Base-by-base conservation (phyloP, 257 asterid species). In the Solanum microdontum region DNA sequence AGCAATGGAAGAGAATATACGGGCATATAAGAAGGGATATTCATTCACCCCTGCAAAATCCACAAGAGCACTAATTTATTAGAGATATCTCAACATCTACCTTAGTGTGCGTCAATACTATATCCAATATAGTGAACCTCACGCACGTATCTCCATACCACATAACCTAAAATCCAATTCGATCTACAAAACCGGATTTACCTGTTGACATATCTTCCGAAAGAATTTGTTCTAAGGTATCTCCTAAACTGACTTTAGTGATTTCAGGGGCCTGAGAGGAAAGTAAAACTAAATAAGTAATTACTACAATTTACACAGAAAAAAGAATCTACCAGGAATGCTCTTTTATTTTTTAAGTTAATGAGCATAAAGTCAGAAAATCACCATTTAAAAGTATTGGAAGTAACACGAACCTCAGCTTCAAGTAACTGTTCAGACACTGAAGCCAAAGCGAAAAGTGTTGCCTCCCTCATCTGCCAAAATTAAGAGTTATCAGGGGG, bases 21-120 rank as follows among this genome's bases (percentile, higher is more conserved):
- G 97, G 64, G 99, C 99, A 91, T 91, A 92, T 82, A 97, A 98
- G 90, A 97, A 97, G 82, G 99, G 99, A 91, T 89, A 95, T 28
- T 94, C 98, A 72, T 92, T 90, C 68, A 91, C 89, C 8, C 95
- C 99, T 97, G 97, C 88, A 92, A 28, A 86, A 90, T 39, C 68
- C 83, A 82, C 83, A 74, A 36, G 60, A 89, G 39, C 36, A 88
- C 79, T 87, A 84, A 34, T 85, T 58, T 79, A 89, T 82, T 12
- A 62, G 13, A 28, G 74, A 73, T 88, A 32, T 84, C 83, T 82
- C 79, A 34, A 30, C 86, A 83, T 58, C 21, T 19, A 32, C 72
- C 62, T 39, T 15, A 82, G 21, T 69, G 64, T 8, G 14, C 7
- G 12, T 43, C 36, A 24, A 77, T 7, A 40, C 84, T 77, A 40